A percentile compares a stretch with the other conserved stretches of the same genome.
Evolutionary conservation across 768 basidiomycete genomes (phyloP).

Genomic region (Psilocybe cubensis): DNA sequence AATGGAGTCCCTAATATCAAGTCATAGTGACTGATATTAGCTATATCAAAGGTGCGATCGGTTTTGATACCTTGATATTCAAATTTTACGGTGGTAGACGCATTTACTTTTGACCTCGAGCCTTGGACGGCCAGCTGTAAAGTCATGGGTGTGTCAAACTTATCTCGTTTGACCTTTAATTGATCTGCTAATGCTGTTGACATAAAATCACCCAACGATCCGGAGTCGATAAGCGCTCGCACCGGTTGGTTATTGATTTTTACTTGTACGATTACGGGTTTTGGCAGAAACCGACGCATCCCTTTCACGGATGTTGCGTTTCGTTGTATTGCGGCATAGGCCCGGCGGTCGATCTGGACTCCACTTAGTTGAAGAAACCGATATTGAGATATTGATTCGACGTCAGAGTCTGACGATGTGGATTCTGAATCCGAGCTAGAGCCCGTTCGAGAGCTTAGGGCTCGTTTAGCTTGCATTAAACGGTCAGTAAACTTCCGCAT

Average conservation of each 20-base stretch:
- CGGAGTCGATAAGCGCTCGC: slow-evolving; percentile 38
- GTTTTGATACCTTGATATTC: slow-evolving; percentile 37
- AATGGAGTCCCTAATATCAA: slow-evolving; percentile 37
- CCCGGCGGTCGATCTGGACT: slow-evolving; percentile 16
- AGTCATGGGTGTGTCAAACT: slow-evolving; percentile 32
- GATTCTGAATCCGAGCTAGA: too few relatives aligned
- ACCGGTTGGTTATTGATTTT: slow-evolving; percentile 33
- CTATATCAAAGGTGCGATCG: slow-evolving; percentile 33
- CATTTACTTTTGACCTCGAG: slow-evolving; percentile 41
- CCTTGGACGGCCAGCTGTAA: slow-evolving; percentile 45
- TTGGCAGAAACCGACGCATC: slow-evolving; percentile 23
- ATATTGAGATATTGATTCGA: neutral
- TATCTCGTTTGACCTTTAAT: slow-evolving; percentile 24
- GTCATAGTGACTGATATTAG: slow-evolving; percentile 43
- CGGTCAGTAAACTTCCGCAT: neutral
- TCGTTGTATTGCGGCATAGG: slow-evolving; percentile 23
- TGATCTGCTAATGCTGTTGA: slow-evolving; percentile 39
- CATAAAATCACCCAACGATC: slow-evolving; percentile 45
- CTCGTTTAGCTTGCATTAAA: neutral
- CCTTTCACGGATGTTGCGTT: slow-evolving; percentile 26
- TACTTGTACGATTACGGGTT: slow-evolving; percentile 34
- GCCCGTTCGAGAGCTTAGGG: too few relatives aligned
- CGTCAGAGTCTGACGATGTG: neutral
- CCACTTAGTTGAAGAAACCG: neutral
- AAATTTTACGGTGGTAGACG: slow-evolving; percentile 22